Base-by-base conservation (phyloP, 1,139 yeast species). In the Sugiyamaella grinbergsii region DNA sequence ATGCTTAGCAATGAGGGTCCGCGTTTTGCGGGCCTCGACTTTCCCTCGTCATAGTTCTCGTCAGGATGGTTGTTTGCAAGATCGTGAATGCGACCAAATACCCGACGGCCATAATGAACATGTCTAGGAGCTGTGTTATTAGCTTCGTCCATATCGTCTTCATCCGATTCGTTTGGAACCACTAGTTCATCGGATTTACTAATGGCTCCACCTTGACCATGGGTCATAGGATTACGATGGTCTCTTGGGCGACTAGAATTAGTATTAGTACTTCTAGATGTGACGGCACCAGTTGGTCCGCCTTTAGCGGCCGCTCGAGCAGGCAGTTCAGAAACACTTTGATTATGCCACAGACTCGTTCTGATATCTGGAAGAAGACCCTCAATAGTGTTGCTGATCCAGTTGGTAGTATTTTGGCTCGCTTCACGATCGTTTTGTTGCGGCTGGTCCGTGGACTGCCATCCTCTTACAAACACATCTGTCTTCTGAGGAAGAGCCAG, bases 101-200 rank as follows among this genome's bases (percentile, higher is more conserved):
- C 28, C 11, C 40, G 26, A 36, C 40, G 40, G 4, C 40, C 40
- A 19, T 36, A 36, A n/a, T 36, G 40, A 22, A 36, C 2, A 18
- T 33, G 37, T 7, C 24, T 3, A 11, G 31, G 3, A 11, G 28
- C 29, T 19, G 45, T 5, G 24, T 22, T 13, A 11, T 15, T 31
- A 4, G 24, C 13, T n/a, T 31, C 37, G 20, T 41, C 38, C 15
- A 16, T 10, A 3, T 32, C 23, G 20, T 29, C 37, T 4, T 19
- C 29, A 13, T 22, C 26, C 6, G 26, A 22, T n/a, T 16, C 22
- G 19, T 24, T 2, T 7, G 33, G 15, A 11, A 31, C 5, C 2
- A 15, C 15, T 3, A 41, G 36, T 19, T 41, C 45, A n/a, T 41
- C 45, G 24, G 36, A 28, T 31, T 41, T 29, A 33, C 45, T 33